Evolutionary conservation across 2,329 filamentous ascomycete species (phyloP).

Genomic region (Paraconiothyrium brasiliense): DNA sequence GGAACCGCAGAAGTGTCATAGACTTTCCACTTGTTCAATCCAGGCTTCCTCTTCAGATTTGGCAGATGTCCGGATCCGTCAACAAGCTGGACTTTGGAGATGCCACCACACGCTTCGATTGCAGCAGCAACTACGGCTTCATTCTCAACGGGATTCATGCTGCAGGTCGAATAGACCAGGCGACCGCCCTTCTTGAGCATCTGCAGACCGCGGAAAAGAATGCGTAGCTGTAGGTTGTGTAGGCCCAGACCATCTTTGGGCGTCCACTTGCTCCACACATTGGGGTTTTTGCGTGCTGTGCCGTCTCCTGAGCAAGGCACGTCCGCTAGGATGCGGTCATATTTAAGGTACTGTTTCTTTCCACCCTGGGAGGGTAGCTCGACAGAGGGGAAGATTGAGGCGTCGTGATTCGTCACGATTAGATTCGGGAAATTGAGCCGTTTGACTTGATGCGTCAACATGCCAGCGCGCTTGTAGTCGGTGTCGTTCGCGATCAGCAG

Average conservation of each 20-base stretch:
- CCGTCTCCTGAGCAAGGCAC: constrained; percentile 97
- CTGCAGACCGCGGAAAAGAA: constrained; percentile 89
- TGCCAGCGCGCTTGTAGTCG: constrained; percentile 95
- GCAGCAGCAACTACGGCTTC: constrained; percentile 90
- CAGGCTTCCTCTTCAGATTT: constrained; percentile 77
- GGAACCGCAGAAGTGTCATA: constrained; percentile 62
- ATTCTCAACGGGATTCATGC: constrained; percentile 98
- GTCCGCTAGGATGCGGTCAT: constrained; percentile 94
- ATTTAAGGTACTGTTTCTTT: constrained; percentile 83
- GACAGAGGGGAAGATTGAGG: constrained; percentile 92
- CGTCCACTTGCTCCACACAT: constrained; percentile 95
- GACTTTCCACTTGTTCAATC: constrained; percentile 84
- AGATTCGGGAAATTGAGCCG: constrained; percentile 95
- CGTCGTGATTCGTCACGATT: constrained; percentile 97
- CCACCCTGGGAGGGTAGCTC: constrained; percentile 72
- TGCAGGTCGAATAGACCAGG: constrained; percentile 98
- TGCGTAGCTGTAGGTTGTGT: constrained; percentile 85
- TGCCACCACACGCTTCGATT: constrained; percentile 87
- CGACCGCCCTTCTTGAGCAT: constrained; percentile 95
- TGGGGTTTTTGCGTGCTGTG: constrained; percentile 90
- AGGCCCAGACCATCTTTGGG: constrained; percentile 88
- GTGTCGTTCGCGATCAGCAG: constrained; percentile 94
- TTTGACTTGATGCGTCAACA: constrained; percentile 98
- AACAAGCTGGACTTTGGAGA: constrained; percentile 80
- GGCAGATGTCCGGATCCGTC: constrained; percentile 83